Conservation (phyloP, 371 early-diverging fungal genomes). For the Capillidium heterosporum region DNA sequence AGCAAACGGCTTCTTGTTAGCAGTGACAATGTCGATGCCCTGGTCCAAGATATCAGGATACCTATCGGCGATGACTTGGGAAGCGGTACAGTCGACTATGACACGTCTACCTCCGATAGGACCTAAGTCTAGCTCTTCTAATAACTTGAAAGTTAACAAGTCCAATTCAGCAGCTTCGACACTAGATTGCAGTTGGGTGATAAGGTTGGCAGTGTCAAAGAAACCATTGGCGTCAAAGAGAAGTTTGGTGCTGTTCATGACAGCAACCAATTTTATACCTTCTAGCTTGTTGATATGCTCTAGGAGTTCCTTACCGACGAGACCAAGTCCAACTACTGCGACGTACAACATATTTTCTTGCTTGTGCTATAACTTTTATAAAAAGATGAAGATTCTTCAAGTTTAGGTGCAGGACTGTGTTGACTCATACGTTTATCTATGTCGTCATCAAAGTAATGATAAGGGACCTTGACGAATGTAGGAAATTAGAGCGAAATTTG, state of each 20-base stretch:
- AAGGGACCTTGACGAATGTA: too few species aligned
- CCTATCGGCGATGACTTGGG: constrained; percentile 46
- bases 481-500: too few species aligned
- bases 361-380: too few species aligned
- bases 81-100: constrained; percentile 85
- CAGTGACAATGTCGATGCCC: constrained; percentile 81
- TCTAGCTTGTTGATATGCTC: constrained; percentile 19
- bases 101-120: constrained; percentile 37
- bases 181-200: neutral
- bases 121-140: constrained; percentile 21
- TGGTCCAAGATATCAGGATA: constrained; percentile 67
- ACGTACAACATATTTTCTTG: constrained; percentile 31
- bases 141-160: neutral
- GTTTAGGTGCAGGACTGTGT: too few species aligned
- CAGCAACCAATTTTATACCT: constrained; percentile 3
- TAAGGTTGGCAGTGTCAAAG: neutral
- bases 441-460: too few species aligned
- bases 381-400: too few species aligned
- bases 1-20: constrained; percentile 95
- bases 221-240: neutral
- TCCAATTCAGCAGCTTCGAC: neutral
- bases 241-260: constrained; percentile 10
- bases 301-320: constrained; percentile 78
- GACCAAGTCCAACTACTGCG: constrained; percentile 84
- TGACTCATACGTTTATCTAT: too few species aligned